These are phyloP conservation scores for Davidsoniella australis DNA, from an alignment of 2,329 filamentous ascomycete species.

Conservation along the genomic window DNA sequence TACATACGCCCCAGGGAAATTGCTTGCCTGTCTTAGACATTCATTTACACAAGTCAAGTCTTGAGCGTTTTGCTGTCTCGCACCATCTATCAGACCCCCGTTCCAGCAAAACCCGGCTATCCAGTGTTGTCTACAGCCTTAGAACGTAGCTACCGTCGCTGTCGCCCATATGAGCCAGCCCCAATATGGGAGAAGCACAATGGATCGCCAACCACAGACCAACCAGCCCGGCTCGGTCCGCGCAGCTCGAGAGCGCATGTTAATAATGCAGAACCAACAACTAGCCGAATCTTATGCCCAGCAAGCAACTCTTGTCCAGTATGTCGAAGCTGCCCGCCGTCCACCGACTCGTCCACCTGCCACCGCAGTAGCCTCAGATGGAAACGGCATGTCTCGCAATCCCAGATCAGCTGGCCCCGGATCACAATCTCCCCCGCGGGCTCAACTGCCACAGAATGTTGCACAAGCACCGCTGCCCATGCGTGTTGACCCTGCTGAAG, in stretches of 20 bases:
- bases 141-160: not conserved
- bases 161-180: constrained; percentile 9
- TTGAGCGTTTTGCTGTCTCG: not conserved
- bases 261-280: not conserved
- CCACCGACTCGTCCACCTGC: constrained; percentile 8
- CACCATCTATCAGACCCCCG: not conserved
- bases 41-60: not conserved
- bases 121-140: not conserved
- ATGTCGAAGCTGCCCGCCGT: not conserved
- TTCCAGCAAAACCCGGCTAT: not conserved
- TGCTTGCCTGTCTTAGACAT: not conserved
- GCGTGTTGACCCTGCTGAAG: constrained; percentile 16
- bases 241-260: constrained; percentile 5
- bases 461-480: constrained; percentile 4
- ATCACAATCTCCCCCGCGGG: constrained; percentile 10
- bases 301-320: constrained; percentile 1
- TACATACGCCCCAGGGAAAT: too few relatives aligned
- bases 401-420: constrained; percentile 11
- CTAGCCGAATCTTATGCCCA: not conserved
- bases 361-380: constrained; percentile 1
- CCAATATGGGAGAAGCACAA: constrained; percentile 11
- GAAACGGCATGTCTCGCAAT: constrained; percentile 6
- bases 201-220: constrained; percentile 10
- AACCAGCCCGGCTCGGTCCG: constrained; percentile 7
- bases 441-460: not conserved